These are phyloP conservation scores for Trypanosoma brucei DNA, from an alignment of 208 protist species.

Conservation along the genomic window DNA sequence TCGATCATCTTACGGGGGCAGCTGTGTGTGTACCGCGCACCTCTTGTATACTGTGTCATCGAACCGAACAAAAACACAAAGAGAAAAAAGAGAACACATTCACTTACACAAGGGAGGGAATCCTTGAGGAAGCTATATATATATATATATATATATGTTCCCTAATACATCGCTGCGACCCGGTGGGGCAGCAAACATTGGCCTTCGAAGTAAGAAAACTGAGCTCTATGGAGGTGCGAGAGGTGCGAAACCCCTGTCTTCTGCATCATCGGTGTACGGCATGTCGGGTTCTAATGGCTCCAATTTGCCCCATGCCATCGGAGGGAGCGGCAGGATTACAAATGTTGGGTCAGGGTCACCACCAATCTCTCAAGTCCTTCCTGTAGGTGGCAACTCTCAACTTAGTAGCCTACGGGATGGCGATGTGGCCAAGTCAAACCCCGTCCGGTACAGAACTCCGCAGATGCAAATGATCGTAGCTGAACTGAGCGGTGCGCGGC, in stretches of 20 bases:
- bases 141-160: background rate
- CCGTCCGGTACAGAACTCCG: background rate
- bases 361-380: background rate
- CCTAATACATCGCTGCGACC: background rate
- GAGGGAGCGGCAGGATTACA: background rate
- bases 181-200: background rate
- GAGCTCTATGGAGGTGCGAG: background rate
- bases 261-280: background rate
- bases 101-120: background rate
- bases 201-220: background rate
- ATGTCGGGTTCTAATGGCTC: background rate
- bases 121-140: background rate
- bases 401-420: background rate
- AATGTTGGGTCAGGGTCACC: background rate
- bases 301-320: background rate
- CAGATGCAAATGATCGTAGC: slow-evolving; percentile 1
- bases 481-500: slow-evolving; percentile 1
- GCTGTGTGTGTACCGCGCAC: too few species aligned
- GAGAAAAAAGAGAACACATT: background rate
- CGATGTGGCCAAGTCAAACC: background rate
- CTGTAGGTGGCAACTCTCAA: background rate
- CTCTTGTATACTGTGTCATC: too few species aligned
- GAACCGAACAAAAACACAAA: slow-evolving; percentile 6
- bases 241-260: background rate
- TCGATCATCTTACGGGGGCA: too few species aligned